Evolutionary conservation across 768 basidiomycete species (phyloP), one percentile per base, ranked within the genome.

Genomic region (Lyophyllum atratum): DNA sequence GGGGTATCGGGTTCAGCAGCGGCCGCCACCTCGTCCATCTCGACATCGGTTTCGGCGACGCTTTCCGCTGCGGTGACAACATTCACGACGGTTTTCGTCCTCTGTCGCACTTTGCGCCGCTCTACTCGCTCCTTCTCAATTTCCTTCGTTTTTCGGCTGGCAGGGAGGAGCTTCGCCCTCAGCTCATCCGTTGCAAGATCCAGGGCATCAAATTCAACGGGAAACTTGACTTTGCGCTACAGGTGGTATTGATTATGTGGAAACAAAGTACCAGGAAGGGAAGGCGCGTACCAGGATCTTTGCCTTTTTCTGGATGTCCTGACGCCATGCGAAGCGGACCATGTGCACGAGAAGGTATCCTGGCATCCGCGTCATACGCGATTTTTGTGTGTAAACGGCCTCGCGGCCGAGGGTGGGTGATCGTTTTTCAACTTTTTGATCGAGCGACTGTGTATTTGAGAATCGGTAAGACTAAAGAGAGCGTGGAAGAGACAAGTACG

Each of bases 251-350:
- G 19, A n/a, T 54, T 11, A 43, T 25, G 14, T 24, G 15, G 7
- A 15, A 15, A 15, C 15, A n/a, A 24, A 12, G 14, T 29, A 17
- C 8, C 1, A 5, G 31, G 19, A 37, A 2, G 10, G 51, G 15
- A 44, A 14, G 17, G 12, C 14, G 64, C 74, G 43, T 58, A 90
- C 90, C 96, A 99, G 94, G 69, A 98, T 96, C 76, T 99, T 98
- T 1, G 96, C 87, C 68, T 98, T 98, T 77, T 89, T 93, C 50
- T 73, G 74, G 57, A 97, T 95, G 62, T 98, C 97, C 34, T 84
- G 79, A 58, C 93, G 79, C 97, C 97, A 99, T 54, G 87, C 89
- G 71, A 98, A 99, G 46, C 97, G 90, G 12, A 95, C 95, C 90
- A 98, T 92, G 65, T 98, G 94, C 4, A 98, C 85, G 5, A 89